Base-by-base conservation (phyloP, 352 stramenopile genomes). In the Saprolegnia diclina region DNA sequence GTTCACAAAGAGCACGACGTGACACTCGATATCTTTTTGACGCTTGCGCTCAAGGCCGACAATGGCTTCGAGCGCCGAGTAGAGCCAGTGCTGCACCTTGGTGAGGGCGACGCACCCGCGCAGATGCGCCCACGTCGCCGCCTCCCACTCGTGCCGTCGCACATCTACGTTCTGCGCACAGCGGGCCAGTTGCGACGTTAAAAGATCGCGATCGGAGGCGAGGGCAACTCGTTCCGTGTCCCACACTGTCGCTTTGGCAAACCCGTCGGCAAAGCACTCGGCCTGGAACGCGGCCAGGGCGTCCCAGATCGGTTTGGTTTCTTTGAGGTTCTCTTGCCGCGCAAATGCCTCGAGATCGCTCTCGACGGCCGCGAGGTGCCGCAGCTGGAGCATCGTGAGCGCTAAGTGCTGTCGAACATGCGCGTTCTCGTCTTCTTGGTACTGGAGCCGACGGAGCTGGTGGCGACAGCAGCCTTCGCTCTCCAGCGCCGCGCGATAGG, bases 281-380 rank as follows among this genome's bases (percentile, higher is more conserved):
- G 50, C 53, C 35, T 69, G 63, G 40, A 45, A 69, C 1, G 45
- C 19, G 2, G 46, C 45, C 3, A 69, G 35, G 37, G 29, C 22
- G 40, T 69, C 63, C 63, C 63, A 69, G 32, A 69, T 14, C 21
- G 14, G n/a, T 29, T 69, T 69, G 44, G 63, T 69, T 44, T 35
- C 26, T 24, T 69, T 69, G 42, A 59, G 46, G 40, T 61, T 69
- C 13, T 57, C 16, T 35, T 62, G 63, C 18, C 53, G 45, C n/a
- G 63, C 63, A 14, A 24, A 37, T 3, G 32, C 29, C 29, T 61
- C 63, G 19, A 69, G n/a, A 6, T 69, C 18, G n/a, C 42, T 62
- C 18, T 69, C 29, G 19, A 56, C 21, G 16, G 63, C 42, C 22
- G 37, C 19, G 13, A 69, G 38, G 6, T 69, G 19, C 11, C 63